These are phyloP conservation scores for Lachnellula arida DNA, from an alignment of 2,329 filamentous ascomycete genomes.

Conservation along the genomic window DNA sequence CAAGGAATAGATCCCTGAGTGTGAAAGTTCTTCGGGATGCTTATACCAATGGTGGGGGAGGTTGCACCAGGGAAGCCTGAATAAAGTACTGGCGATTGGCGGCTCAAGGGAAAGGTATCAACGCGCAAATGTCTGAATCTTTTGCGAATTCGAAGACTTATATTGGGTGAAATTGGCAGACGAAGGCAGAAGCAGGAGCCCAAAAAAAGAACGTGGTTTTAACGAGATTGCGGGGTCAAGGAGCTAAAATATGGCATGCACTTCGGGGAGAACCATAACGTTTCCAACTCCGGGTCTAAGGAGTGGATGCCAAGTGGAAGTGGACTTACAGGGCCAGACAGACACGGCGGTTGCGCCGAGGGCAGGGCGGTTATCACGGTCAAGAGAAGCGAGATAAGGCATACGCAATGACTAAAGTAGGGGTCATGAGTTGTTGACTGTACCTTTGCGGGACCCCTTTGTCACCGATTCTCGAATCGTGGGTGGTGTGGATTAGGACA, in stretches of 20 bases:
- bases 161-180: not conserved
- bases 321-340: not conserved
- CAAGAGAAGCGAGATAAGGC: not conserved
- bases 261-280: not conserved
- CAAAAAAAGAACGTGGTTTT: not conserved
- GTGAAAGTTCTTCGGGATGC: not conserved
- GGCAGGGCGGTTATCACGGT: not conserved
- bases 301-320: not conserved
- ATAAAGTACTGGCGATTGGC: not conserved
- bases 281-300: not conserved
- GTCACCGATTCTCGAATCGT: slow-evolving; percentile 10
- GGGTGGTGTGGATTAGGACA: slow-evolving; percentile 4
- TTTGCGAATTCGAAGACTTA: not conserved
- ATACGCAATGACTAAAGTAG: not conserved
- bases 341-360: not conserved
- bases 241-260: slow-evolving; percentile 1
- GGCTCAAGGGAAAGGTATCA: not conserved
- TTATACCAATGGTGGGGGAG: not conserved
- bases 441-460: slow-evolving; percentile 4
- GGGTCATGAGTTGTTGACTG: not conserved
- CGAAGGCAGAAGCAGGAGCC: not conserved
- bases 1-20: not conserved
- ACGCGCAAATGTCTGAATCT: not conserved
- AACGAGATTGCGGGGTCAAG: slow-evolving; percentile 4
- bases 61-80: not conserved